Base-by-base conservation (phyloP, 2,329 filamentous ascomycete genomes). In the Pseudocercospora macadamiae region DNA sequence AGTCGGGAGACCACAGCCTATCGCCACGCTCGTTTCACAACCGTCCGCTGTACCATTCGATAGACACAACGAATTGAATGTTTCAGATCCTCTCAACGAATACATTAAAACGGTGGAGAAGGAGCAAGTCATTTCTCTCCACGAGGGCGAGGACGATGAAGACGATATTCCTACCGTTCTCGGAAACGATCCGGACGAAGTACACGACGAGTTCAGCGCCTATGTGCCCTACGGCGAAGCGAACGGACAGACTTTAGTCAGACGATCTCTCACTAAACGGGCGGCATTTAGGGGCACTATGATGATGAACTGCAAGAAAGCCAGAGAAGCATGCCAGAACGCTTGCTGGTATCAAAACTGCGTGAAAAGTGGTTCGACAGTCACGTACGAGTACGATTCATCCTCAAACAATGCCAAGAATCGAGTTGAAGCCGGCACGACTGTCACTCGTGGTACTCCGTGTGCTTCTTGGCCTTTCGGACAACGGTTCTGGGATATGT, bases 281-380 rank as follows among this genome's bases (percentile, higher is more conserved):
- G 37, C 51, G 19, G 56, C 56, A 4, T 59, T 48, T 18, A 51
- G 56, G 8, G 56, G 56, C n/a, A 59, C 56, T 18, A 59, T 59
- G 56, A 39, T 54, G 44, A 59, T 59, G 51, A 45, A 59, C 30
- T 59, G 56, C 44, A 55, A 55, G 25, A 48, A 49, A 45, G 56
- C 56, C 12, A 44, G 26, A 14, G 56, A 59, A 55, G 56, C 51
- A 16, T 59, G 56, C 26, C 51, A 54, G 26, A 59, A 59, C 34
- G 56, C 56, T 18, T 59, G 56, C 32, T 59, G 56, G 56, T 59
- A 55, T 45, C 56, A 59, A 45, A 59, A 59, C 25, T 59, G 56
- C 23, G 42, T 59, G 32, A 42, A 28, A 26, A 39, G 39, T 16
- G 55, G 49, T n/a, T 32, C 56, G n/a, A 30, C 30, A n/a, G 51